Evolutionary conservation across 2,329 filamentous ascomycete species (phyloP).

Genomic region (Xylaria digitata): DNA sequence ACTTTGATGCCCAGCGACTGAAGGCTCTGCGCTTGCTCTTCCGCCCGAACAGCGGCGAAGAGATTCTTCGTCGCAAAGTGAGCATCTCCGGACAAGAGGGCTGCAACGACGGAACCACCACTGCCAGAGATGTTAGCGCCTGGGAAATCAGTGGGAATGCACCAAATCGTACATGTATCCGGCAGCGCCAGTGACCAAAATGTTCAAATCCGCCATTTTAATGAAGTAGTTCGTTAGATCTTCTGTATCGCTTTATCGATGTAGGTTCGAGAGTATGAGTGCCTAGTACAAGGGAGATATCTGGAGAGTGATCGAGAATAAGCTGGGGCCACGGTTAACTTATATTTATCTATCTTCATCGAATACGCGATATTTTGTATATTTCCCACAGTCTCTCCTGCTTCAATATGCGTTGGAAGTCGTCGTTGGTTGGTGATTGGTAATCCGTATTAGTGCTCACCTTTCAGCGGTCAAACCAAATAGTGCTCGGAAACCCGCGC

Average conservation of each 20-base stretch:
- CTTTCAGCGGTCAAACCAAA: neutral
- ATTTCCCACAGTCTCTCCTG: neutral
- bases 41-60: slow-evolving; percentile 50
- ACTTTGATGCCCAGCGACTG: slow-evolving; percentile 49
- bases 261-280: neutral
- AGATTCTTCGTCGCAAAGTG: slow-evolving; percentile 44
- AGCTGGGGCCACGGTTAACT: neutral
- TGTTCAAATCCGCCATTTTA: slow-evolving; percentile 42
- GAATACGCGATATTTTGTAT: neutral
- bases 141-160: neutral
- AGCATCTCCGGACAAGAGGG: slow-evolving; percentile 45
- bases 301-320: neutral
- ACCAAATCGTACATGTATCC: slow-evolving; percentile 37
- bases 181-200: slow-evolving; percentile 44
- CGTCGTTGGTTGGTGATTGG: slow-evolving; percentile 10
- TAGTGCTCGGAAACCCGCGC: slow-evolving; percentile 41
- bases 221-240: neutral
- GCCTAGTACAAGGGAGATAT: neutral
- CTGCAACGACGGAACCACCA: slow-evolving; percentile 52
- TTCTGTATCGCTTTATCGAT: neutral
- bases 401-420: neutral
- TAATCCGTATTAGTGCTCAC: slow-evolving; percentile 16
- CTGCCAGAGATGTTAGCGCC: slow-evolving; percentile 4
- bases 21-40: slow-evolving; percentile 50
- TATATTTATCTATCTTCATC: slow-evolving; percentile 1